Conservation (phyloP, 192 early-diverging fungal species). For the Coemansia sp. region DNA sequence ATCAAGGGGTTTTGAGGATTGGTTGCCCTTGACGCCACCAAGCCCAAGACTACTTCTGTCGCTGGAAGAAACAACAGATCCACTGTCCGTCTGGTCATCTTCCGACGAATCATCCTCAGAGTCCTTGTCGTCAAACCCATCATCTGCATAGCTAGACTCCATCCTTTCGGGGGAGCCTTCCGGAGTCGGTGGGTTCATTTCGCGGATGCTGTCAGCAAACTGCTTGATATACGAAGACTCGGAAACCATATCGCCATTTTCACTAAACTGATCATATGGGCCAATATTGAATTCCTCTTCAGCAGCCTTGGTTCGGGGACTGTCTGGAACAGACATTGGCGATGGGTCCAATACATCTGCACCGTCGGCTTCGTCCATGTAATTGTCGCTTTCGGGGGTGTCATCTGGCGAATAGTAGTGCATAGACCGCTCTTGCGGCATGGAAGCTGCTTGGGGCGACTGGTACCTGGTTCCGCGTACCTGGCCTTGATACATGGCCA, state of each 20-base stretch:
- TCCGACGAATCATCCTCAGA: constrained; percentile 10
- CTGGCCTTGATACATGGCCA: constrained; percentile 50
- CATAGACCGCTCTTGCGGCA: constrained; percentile 8
- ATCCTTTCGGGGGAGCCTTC: background rate
- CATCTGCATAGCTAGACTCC: constrained; percentile 5
- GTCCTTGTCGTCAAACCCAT: constrained; percentile 10
- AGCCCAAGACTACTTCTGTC: constrained; percentile 49
- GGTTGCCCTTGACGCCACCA: constrained; percentile 15
- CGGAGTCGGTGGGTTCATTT: background rate
- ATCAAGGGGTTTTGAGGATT: constrained; percentile 24
- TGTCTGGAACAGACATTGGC: constrained; percentile 18
- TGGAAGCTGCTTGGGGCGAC: constrained; percentile 13
- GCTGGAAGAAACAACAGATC: constrained; percentile 36
- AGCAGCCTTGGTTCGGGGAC: constrained; percentile 4
- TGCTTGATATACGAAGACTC: constrained; percentile 48
- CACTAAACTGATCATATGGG: constrained; percentile 29
- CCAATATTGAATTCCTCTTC: constrained; percentile 34
- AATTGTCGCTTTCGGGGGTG: constrained; percentile 17
- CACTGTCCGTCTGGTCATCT: constrained; percentile 23
- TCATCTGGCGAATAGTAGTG: constrained; percentile 11
- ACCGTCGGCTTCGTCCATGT: constrained; percentile 1
- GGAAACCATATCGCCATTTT: constrained; percentile 29
- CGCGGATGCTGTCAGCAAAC: constrained; percentile 29
- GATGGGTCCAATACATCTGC: background rate
- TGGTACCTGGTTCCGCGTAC: constrained; percentile 47